phyloP scores from a whole-genome alignment of 2,329 filamentous ascomycete genomes.

The Penicillium glabrum region DNA sequence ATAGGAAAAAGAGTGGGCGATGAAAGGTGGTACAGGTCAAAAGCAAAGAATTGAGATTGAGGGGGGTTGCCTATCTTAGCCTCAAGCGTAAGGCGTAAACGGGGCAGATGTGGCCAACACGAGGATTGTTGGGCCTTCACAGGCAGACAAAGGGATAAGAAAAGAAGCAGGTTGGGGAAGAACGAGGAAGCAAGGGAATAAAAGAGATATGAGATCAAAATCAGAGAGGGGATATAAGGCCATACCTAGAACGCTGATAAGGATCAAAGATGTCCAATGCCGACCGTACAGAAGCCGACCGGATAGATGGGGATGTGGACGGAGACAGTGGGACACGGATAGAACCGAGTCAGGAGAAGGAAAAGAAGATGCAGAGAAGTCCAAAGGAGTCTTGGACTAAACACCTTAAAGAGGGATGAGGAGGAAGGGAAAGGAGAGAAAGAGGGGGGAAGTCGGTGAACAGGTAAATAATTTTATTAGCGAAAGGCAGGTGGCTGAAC shows the following conservation, averaged over 20 bases:
- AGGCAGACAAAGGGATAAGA: slow-evolving; percentile 9
- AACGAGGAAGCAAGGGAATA: not conserved
- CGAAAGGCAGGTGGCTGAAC: slow-evolving; percentile 16
- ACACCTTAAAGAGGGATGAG: slow-evolving; percentile 17
- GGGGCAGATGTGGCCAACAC: slow-evolving; percentile 12
- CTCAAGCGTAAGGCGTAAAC: slow-evolving; percentile 17
- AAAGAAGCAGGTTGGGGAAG: not conserved
- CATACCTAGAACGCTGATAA: slow-evolving; percentile 6
- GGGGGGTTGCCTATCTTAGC: slow-evolving; percentile 16
- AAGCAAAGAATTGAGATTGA: slow-evolving; percentile 7
- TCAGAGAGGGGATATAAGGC: not conserved
- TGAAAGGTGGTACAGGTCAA: slow-evolving; percentile 12
- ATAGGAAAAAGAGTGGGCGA: not conserved
- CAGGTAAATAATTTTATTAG: slow-evolving; percentile 22
- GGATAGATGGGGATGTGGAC: slow-evolving; percentile 4
- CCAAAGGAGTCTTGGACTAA: slow-evolving; percentile 27
- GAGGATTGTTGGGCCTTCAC: slow-evolving; percentile 1
- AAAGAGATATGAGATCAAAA: not conserved
- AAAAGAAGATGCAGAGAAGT: slow-evolving; percentile 3
- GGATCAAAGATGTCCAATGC: slow-evolving; percentile 13
- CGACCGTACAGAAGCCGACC: slow-evolving; percentile 15
- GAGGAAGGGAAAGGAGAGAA: slow-evolving; percentile 12
- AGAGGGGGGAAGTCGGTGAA: slow-evolving; percentile 25
- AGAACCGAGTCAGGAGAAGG: not conserved
- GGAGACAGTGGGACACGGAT: not conserved